These are phyloP conservation scores for Leishmania aethiopica DNA, from an alignment of 208 protist species.

Conservation along the genomic window DNA sequence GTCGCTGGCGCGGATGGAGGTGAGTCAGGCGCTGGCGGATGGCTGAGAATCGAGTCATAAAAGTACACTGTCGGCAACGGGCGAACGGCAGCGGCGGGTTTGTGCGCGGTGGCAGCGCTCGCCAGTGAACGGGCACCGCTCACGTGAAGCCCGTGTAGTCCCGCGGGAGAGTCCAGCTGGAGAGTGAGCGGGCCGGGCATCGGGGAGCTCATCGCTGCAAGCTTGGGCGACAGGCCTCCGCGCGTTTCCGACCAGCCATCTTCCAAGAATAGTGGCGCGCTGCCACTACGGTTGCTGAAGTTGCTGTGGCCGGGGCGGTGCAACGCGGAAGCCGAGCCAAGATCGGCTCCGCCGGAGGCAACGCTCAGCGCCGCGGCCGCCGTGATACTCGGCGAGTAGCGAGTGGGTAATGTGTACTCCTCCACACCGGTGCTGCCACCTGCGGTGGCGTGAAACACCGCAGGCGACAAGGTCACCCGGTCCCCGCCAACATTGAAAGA, in stretches of 20 bases:
- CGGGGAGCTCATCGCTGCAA: constrained; percentile 2
- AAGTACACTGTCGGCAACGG: constrained; percentile 50
- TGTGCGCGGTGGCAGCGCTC: neutral
- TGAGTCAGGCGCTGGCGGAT: neutral
- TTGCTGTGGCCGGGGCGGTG: neutral
- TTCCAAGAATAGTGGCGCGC: constrained; percentile 12
- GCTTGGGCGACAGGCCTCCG: constrained; percentile 16
- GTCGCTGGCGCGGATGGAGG: neutral
- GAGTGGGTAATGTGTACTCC: constrained; percentile 22
- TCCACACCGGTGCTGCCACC: neutral
- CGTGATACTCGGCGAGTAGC: constrained; percentile 24
- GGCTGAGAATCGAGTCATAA: constrained; percentile 44
- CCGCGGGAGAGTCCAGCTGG: constrained; percentile 11
- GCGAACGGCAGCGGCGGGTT: constrained; percentile 2
- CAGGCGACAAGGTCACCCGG: constrained; percentile 20
- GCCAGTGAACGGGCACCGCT: neutral
- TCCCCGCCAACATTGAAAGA: constrained; percentile 24
- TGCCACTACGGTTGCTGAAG: neutral
- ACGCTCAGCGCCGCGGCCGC: constrained; percentile 8
- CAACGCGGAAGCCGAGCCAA: neutral
- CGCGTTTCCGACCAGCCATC: constrained; percentile 27
- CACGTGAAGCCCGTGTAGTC: neutral
- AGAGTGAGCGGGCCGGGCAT: neutral
- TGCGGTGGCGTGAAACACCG: neutral
- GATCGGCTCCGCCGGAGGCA: neutral